Evolutionary conservation across 2,329 filamentous ascomycete genomes (phyloP).

Genomic region (Sclerotinia sclerotiorum): DNA sequence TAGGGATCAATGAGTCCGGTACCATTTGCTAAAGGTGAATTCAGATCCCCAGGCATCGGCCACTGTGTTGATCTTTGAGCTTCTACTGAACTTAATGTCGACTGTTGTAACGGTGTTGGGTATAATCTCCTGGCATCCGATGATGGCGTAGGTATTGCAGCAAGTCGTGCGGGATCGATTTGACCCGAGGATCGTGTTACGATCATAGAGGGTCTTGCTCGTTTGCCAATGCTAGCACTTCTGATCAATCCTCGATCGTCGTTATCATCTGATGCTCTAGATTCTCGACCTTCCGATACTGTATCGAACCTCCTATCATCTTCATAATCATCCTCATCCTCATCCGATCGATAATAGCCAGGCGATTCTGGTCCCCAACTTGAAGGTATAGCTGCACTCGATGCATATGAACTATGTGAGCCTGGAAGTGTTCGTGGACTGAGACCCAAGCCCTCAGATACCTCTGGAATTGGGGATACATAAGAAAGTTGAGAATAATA

Average conservation of each 20-base stretch:
- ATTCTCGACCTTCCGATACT: slow-evolving; percentile 36
- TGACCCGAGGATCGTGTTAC: slow-evolving; percentile 44
- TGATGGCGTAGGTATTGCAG: neutral
- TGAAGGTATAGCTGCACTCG: slow-evolving; percentile 70
- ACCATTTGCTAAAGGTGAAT: slow-evolving; percentile 35
- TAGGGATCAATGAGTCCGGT: slow-evolving; percentile 37
- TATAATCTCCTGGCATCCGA: slow-evolving; percentile 27
- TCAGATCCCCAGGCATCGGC: slow-evolving; percentile 33
- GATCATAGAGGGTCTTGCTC: slow-evolving; percentile 57
- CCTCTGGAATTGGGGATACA: slow-evolving; percentile 73
- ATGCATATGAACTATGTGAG: slow-evolving; percentile 66
- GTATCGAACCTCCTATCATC: slow-evolving; percentile 31
- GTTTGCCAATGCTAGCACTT: slow-evolving; percentile 61
- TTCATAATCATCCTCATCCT: slow-evolving; percentile 33
- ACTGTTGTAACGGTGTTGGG: slow-evolving; percentile 41
- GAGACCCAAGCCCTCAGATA: slow-evolving; percentile 44
- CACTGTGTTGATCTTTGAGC: slow-evolving; percentile 27
- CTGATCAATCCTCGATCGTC: slow-evolving; percentile 59
- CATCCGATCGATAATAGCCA: slow-evolving; percentile 44
- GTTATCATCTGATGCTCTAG: slow-evolving; percentile 33
- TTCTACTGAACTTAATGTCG: slow-evolving; percentile 43
- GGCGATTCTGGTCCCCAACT: slow-evolving; percentile 55
- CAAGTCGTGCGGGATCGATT: slow-evolving; percentile 20
- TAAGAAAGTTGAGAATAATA: slow-evolving; percentile 66
- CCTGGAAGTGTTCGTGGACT: slow-evolving; percentile 49